Evolutionary conservation across 192 early-diverging fungal genomes (phyloP), one percentile per base, ranked within the genome.

Genomic region (Backusella australiensis): DNA sequence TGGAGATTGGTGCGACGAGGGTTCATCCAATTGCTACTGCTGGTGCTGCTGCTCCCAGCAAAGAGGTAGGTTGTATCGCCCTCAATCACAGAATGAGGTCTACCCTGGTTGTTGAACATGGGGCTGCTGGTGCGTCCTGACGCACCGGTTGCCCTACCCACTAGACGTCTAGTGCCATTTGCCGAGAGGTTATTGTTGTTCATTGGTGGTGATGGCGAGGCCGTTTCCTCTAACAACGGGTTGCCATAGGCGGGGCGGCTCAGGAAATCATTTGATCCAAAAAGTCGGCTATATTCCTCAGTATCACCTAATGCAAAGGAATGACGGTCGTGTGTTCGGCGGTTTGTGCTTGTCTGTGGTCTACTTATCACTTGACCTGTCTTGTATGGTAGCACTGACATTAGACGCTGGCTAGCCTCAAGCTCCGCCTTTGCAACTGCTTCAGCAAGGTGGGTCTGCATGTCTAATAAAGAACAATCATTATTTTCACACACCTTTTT

Each of bases 341-440:
- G 81, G 56, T 69, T 74, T 6, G 78, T 59, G 35, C 15, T 49
- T 32, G 69, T 35, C 41, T 34, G 32, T 59, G 76, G 34, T 73
- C 74, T 53, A 35, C 72, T 75, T 44, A 63, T 71, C 17, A 83
- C 72, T 44, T 83, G 75, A n/a, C 78, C 79, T 34, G 82, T 80
- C 53, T 80, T 69, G 34, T 78, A 83, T 8, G 82, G 82, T 26
- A 83, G 46, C 4, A 80, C 79, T 11, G 71, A 75, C 41, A 83
- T 63, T 26, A 83, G 32, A 3, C 74, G 49, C 71, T 80, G 78
- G 59, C 82, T 83, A 1, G 82, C 82, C 67, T 90, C 88, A 69
- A 84, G 75, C 41, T 90, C 89, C 38, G 89, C 89, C 76, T 88
- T 87, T 67, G 81, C 80, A 82, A 90, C 86, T 26, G 89, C 84